These are phyloP conservation scores for Eurotiales sp. DNA, from an alignment of 2,329 filamentous ascomycete genomes.

Conservation along the genomic window DNA sequence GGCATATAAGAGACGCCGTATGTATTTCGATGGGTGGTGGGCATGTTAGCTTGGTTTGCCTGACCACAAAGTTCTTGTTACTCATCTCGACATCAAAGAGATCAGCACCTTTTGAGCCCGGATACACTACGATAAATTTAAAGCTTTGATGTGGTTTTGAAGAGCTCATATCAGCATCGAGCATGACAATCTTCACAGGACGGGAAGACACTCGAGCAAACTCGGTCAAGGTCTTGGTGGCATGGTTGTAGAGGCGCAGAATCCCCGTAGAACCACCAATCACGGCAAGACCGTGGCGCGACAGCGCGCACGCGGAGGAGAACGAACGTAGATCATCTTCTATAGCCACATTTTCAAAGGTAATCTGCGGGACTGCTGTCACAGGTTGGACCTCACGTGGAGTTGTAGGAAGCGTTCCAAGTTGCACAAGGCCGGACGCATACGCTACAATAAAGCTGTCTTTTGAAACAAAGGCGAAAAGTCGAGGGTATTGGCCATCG, in stretches of 20 bases:
- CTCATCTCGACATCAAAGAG: conserved; percentile 23
- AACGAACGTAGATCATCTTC: conserved; percentile 30
- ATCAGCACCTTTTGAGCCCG: conserved; percentile 24
- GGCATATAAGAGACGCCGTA: conserved; percentile 40
- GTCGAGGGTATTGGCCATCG: conserved; percentile 21
- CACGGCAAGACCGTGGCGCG: conserved; percentile 30
- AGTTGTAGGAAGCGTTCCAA: conserved; percentile 22
- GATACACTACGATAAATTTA: conserved; percentile 26
- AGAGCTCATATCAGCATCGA: conserved; percentile 17
- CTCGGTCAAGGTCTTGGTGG: conserved; percentile 23
- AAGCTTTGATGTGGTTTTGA: conserved; percentile 15
- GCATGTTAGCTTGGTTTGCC: conserved; percentile 22
- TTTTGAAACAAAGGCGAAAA: conserved; percentile 32
- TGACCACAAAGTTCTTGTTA: conserved; percentile 10
- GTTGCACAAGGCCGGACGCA: conserved; percentile 27
- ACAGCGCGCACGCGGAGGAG: conserved; percentile 27
- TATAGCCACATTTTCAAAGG: conserved; percentile 24
- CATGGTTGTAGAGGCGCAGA: conserved; percentile 34
- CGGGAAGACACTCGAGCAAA: conserved; percentile 25
- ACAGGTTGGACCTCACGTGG: background rate
- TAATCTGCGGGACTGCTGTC: conserved; percentile 16
- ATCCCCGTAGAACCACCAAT: conserved; percentile 31
- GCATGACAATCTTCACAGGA: conserved; percentile 26
- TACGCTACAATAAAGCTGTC: conserved; percentile 32
- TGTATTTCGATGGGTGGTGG: conserved; percentile 51